Percentiles rank a stretch among this genome's conserved stretches.
Conservation (phyloP, 257 asterid genomes). For the Eucommia ulmoides region DNA sequence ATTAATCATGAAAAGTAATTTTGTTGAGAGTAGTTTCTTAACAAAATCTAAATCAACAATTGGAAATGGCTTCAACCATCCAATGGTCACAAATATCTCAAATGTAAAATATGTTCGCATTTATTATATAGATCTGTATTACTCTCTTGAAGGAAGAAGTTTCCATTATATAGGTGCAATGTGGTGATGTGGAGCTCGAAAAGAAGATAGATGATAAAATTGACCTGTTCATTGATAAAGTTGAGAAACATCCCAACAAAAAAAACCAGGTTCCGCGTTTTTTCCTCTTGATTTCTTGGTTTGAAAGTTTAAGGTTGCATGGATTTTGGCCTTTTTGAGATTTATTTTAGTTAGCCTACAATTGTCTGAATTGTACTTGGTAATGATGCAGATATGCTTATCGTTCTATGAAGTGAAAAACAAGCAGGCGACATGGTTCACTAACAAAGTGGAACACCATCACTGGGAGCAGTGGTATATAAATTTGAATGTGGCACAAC, state of each 20-base stretch:
- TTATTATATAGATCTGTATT: conserved; percentile 53
- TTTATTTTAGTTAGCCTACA: too few relatives aligned
- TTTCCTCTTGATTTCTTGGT: too few relatives aligned
- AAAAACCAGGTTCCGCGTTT: conserved; percentile 98
- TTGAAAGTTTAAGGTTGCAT: too few relatives aligned
- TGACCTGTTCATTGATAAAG: conserved; percentile 77
- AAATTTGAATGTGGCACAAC: conserved; percentile 63
- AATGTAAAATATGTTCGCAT: conserved; percentile 95
- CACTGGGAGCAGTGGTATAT: conserved; percentile 94
- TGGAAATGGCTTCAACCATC: too few relatives aligned
- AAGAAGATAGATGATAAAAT: conserved; percentile 81
- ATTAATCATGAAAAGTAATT: too few relatives aligned
- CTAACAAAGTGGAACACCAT: conserved; percentile 79
- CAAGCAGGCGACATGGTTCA: conserved; percentile 88
- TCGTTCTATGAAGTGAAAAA: conserved; percentile 83
- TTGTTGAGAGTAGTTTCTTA: too few relatives aligned
- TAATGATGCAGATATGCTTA: conserved; percentile 56
- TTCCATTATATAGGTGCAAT: conserved; percentile 45
- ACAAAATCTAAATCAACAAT: too few relatives aligned
- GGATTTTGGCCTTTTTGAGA: too few relatives aligned
- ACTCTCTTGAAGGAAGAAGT: background rate
- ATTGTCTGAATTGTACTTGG: conserved; percentile 10
- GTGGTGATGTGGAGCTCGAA: conserved; percentile 77
- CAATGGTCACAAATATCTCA: too few relatives aligned
- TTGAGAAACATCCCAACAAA: conserved; percentile 89